These are phyloP conservation scores for Dimargaris xerosporica DNA, from an alignment of 192 early-diverging fungal species.

Conservation along the genomic window DNA sequence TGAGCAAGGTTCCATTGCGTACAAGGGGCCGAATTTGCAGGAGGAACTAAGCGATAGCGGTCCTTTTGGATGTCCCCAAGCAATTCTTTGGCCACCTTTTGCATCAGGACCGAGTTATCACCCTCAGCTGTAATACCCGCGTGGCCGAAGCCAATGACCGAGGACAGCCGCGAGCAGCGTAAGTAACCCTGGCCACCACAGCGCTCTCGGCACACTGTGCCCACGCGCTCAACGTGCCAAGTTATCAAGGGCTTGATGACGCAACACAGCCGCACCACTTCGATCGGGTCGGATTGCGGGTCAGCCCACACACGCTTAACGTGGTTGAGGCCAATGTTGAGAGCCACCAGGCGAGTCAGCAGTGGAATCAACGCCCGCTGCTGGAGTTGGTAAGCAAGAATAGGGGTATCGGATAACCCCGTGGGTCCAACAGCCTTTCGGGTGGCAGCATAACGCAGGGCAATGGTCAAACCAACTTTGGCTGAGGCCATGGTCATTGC, in stretches of 20 bases:
- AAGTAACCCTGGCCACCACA: constrained; percentile 66
- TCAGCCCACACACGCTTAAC: constrained; percentile 48
- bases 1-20: constrained; percentile 30
- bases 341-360: constrained; percentile 39
- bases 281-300: constrained; percentile 12
- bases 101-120: constrained; percentile 60
- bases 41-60: constrained; percentile 20
- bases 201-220: constrained; percentile 52
- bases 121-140: constrained; percentile 71
- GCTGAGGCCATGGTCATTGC: constrained; percentile 48
- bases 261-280: constrained; percentile 55
- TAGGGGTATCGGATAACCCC: constrained; percentile 60
- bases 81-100: constrained; percentile 64
- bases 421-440: constrained; percentile 57
- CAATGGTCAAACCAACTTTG: constrained; percentile 45
- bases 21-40: constrained; percentile 23
- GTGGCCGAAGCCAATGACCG: constrained; percentile 53
- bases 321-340: constrained; percentile 69
- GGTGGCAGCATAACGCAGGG: constrained; percentile 55
- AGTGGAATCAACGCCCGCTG: constrained; percentile 57
- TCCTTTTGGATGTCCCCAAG: constrained; percentile 35
- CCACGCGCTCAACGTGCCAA: constrained; percentile 56
- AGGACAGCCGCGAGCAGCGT: constrained; percentile 42
- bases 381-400: constrained; percentile 61
- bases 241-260: constrained; percentile 62